Evolutionary conservation across 2,329 filamentous ascomycete genomes (phyloP).

Genomic region (Cercospora berteroae): DNA sequence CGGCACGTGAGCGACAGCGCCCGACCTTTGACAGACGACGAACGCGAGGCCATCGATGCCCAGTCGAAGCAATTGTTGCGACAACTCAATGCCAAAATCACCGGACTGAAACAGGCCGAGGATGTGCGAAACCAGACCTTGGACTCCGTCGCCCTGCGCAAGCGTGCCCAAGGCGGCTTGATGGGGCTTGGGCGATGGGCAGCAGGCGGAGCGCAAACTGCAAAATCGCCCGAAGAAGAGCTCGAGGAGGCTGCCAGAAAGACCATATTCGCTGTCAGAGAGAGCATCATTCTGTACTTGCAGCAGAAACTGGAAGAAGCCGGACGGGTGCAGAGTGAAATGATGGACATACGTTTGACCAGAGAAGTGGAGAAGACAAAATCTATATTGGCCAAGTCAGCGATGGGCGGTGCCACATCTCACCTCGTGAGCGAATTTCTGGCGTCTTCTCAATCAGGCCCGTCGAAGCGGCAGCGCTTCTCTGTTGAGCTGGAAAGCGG

Average conservation of each 20-base stretch:
- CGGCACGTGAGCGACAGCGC: conserved; percentile 42
- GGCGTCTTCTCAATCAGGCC: conserved; percentile 4
- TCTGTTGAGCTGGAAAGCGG: conserved; percentile 12
- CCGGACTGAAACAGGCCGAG: conserved; percentile 76
- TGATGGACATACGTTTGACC: conserved; percentile 88
- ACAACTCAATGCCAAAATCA: conserved; percentile 79
- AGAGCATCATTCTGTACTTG: conserved; percentile 81
- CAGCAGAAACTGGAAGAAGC: conserved; percentile 72
- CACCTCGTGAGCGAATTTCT: conserved; percentile 8
- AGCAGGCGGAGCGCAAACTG: conserved; percentile 51
- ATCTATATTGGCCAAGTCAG: conserved; percentile 70
- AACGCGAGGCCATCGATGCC: conserved; percentile 83
- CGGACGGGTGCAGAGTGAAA: conserved; percentile 74
- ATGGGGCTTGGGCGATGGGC: conserved; percentile 70
- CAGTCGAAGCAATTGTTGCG: conserved; percentile 82
- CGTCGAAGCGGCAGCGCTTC: conserved; percentile 5
- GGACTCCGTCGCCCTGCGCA: conserved; percentile 67
- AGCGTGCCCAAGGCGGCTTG: conserved; percentile 60
- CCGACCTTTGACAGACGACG: conserved; percentile 68
- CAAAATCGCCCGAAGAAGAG: conserved; percentile 65
- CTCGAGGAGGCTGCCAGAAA: conserved; percentile 68
- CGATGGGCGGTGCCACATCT: conserved; percentile 20
- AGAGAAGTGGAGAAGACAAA: conserved; percentile 86
- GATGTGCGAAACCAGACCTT: conserved; percentile 76
- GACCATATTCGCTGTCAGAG: conserved; percentile 68